These are phyloP conservation scores for Didymella pomorum DNA, from an alignment of 2,329 filamentous ascomycete genomes.

Conservation along the genomic window DNA sequence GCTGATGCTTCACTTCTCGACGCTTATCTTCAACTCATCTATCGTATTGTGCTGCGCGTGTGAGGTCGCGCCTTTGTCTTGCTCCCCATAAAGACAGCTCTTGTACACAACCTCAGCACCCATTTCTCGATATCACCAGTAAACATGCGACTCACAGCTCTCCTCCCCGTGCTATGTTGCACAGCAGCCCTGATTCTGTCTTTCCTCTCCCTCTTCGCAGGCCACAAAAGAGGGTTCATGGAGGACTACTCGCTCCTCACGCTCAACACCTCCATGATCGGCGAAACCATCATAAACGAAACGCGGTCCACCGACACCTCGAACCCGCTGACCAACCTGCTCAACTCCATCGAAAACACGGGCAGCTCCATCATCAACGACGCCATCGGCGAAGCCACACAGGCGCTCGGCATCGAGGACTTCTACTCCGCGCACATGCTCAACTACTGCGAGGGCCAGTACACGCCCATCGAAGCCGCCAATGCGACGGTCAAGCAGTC, in stretches of 20 bases:
- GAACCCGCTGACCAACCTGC: slow-evolving; percentile 41
- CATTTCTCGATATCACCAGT: neutral
- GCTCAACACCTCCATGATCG: slow-evolving; percentile 66
- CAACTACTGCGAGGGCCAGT: slow-evolving; percentile 64
- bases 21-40: slow-evolving; percentile 10
- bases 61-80: slow-evolving; percentile 4
- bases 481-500: slow-evolving; percentile 54
- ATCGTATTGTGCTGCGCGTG: slow-evolving; percentile 7
- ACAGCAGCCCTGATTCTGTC: slow-evolving; percentile 65
- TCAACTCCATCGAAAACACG: slow-evolving; percentile 47
- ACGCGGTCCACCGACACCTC: slow-evolving; percentile 35
- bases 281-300: slow-evolving; percentile 50
- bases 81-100: slow-evolving; percentile 1
- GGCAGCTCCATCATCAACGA: slow-evolving; percentile 45
- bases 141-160: slow-evolving; percentile 56
- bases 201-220: slow-evolving; percentile 69
- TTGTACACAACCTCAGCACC: slow-evolving; percentile 1
- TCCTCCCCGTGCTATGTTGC: slow-evolving; percentile 61
- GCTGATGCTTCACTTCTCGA: slow-evolving; percentile 3
- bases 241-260: slow-evolving; percentile 66
- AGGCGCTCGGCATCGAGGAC: slow-evolving; percentile 63
- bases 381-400: slow-evolving; percentile 57
- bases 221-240: slow-evolving; percentile 64
- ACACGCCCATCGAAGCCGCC: slow-evolving; percentile 52
- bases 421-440: slow-evolving; percentile 70